These are phyloP conservation scores for Sungouiozyma intestinalis DNA, from an alignment of 805 yeast species.

Conservation along the genomic window DNA sequence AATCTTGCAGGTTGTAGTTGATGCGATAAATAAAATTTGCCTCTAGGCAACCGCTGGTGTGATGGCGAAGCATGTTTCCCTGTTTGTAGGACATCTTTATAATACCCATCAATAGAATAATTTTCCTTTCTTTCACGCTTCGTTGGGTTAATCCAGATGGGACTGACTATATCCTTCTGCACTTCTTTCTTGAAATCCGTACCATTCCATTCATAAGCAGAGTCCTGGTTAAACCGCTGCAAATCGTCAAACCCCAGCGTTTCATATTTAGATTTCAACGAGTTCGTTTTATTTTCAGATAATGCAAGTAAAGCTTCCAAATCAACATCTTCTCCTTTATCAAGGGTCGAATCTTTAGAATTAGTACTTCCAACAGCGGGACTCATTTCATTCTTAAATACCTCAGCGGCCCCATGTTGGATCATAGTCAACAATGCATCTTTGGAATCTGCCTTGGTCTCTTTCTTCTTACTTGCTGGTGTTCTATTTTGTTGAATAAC, in stretches of 20 bases:
- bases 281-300: constrained; percentile 55
- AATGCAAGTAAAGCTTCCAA: constrained; percentile 49
- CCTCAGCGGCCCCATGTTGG: constrained; percentile 70
- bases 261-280: constrained; percentile 52
- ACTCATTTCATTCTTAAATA: constrained; percentile 27
- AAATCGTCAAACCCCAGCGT: constrained; percentile 65
- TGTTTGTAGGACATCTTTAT: constrained; percentile 70
- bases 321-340: constrained; percentile 34
- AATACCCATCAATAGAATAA: constrained; percentile 80
- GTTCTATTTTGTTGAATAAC: constrained; percentile 70
- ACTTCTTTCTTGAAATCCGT: constrained; percentile 59
- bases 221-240: constrained; percentile 62
- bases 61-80: constrained; percentile 46
- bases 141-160: constrained; percentile 75
- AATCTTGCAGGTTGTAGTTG: constrained; percentile 81
- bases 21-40: constrained; percentile 73
- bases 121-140: constrained; percentile 78
- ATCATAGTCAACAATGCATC: constrained; percentile 74
- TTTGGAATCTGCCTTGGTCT: constrained; percentile 36
- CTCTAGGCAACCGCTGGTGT: constrained; percentile 79
- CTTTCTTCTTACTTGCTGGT: constrained; percentile 16
- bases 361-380: constrained; percentile 3
- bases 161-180: constrained; percentile 38
- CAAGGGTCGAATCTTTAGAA: constrained; percentile 3
- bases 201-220: constrained; percentile 85